Conservation (phyloP, 345 rosid species). For the Citrus cavaleriei region DNA sequence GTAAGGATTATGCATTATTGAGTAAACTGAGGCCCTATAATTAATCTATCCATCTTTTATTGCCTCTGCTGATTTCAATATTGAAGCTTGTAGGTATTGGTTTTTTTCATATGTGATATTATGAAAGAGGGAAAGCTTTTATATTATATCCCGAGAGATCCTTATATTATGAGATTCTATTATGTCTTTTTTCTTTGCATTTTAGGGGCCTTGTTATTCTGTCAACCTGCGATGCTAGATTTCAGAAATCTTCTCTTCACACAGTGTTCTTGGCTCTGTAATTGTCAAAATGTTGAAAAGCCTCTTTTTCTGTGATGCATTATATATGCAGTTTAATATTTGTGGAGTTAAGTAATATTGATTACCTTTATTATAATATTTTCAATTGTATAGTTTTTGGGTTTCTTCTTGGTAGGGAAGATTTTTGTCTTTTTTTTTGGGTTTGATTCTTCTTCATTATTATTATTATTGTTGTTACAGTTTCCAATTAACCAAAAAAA, state of each 20-base stretch:
- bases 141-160: not conserved
- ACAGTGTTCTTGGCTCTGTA: not conserved
- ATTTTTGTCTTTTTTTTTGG: too few species aligned
- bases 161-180: not conserved
- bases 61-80: not conserved
- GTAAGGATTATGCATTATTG: constrained; percentile 33
- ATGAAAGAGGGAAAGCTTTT: not conserved
- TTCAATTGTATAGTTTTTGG: not conserved
- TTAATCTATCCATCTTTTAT: not conserved
- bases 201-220: not conserved
- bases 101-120: not conserved
- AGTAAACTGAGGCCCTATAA: constrained; percentile 9
- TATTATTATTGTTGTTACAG: too few species aligned
- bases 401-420: not conserved
- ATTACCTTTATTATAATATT: not conserved
- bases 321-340: not conserved
- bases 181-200: not conserved
- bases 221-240: not conserved
- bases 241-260: not conserved
- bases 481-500: too few species aligned
- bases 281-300: not conserved
- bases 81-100: not conserved
- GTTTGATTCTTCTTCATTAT: not conserved
- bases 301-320: not conserved
- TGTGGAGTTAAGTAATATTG: not conserved